phyloP scores from a whole-genome alignment of 176 grass and related monocot species.

The Carex scoparia region DNA sequence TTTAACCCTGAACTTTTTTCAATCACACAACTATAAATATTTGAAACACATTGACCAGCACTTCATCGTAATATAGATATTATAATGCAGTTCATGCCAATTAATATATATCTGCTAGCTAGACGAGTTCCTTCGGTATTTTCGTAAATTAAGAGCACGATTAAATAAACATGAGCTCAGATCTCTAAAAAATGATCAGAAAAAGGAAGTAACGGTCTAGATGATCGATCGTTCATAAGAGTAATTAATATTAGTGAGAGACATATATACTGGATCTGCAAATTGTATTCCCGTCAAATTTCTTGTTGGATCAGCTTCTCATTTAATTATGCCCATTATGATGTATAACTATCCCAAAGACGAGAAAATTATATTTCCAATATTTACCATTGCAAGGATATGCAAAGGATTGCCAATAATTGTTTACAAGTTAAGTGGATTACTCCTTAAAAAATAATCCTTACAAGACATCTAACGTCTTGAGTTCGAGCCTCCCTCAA shows the following conservation, averaged over 20 bases:
- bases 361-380: not conserved
- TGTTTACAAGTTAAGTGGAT: conserved; percentile 1
- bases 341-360: not conserved
- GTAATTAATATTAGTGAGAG: not conserved
- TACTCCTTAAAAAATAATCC: not conserved
- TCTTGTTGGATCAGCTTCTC: not conserved
- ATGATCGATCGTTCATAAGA: no score
- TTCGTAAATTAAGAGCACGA: no score
- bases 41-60: no score
- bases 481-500: not conserved
- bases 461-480: not conserved
- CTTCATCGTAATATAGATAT: no score
- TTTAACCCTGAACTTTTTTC: not conserved
- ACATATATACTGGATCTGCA: not conserved
- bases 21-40: not conserved
- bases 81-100: no score
- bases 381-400: not conserved
- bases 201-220: no score
- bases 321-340: not conserved
- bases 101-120: no score
- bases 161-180: no score
- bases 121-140: no score
- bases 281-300: no score
- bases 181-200: no score
- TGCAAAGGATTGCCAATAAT: not conserved